Evolutionary conservation across 345 rosid species (phyloP), one percentile per base, ranked within the genome.

Genomic region (Camelina laxa): DNA sequence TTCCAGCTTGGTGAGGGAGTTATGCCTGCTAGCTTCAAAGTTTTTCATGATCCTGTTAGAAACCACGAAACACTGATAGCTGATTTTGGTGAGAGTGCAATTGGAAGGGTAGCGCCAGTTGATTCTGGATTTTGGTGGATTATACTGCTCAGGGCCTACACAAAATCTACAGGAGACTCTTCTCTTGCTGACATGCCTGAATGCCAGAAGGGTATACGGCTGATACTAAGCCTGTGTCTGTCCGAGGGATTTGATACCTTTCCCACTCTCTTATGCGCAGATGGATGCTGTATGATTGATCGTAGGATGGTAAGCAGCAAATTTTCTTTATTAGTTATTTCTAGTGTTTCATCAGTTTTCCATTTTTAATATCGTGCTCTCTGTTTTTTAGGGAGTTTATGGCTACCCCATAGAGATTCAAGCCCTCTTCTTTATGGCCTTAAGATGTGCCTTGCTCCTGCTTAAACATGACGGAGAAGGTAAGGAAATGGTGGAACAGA

Each of bases 51-150:
- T 78, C 97, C 98, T 7, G 87, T 87, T 9, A 86, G 87, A 83
- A 90, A 94, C 79, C 73, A 14, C 3, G 98, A 94, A 35, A 94
- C 93, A 4, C 68, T 94, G 70, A 86, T 87, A 13, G 97, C 98
- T 57, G 98, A 94, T 87, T 94, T 94, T 64, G 98, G 97, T 0
- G 98, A 91, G 84, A 94, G 95, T 65, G 98, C 98, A 44, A 94
- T 90, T 59, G 98, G 98, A 69, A 94, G 98, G 84, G 97, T 91
- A 22, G 98, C 97, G 38, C 97, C 98, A 9, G 91, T 94, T 60
- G 98, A 94, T 78, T 94, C 97, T 59, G 98, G 97, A 41, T 94
- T 94, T 80, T 91, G 98, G 97, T 91, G 98, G 97, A 94, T 94
- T 49, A 86, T 94, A 71, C 75, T 94, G 75, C 97, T 94, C 24